phyloP scores from a whole-genome alignment of 495 filamentous ascomycete species.

The Xylaria acuta region DNA sequence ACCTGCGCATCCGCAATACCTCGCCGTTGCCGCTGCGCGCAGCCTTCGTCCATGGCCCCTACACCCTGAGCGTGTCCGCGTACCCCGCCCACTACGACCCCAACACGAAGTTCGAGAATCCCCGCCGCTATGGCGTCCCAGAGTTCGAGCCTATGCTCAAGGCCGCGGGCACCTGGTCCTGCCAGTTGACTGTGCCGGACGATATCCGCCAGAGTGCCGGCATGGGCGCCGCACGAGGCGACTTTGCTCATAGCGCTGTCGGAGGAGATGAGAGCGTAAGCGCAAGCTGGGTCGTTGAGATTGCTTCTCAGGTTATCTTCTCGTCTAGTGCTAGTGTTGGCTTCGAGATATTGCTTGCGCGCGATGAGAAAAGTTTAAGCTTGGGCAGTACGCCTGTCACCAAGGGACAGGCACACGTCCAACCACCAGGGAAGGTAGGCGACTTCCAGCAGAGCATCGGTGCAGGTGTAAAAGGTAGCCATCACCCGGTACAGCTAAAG shows the following conservation, averaged over 20 bases:
- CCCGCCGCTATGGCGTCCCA: constrained; percentile 68
- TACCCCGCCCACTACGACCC: constrained; percentile 82
- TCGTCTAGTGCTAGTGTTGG: constrained; percentile 85
- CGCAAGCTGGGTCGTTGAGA: constrained; percentile 89
- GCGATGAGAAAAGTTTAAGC: constrained; percentile 82
- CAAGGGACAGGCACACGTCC: constrained; percentile 48
- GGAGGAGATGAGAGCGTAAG: constrained; percentile 51
- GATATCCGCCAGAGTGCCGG: constrained; percentile 64
- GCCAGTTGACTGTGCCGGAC: constrained; percentile 76
- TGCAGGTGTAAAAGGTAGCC: constrained; percentile 54
- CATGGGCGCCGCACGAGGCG: constrained; percentile 40
- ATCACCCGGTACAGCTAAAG: constrained; percentile 61
- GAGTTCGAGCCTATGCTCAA: constrained; percentile 97
- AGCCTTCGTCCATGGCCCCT: constrained; percentile 94
- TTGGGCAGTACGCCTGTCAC: constrained; percentile 62
- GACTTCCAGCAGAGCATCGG: constrained; percentile 67
- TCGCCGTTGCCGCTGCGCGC: constrained; percentile 88
- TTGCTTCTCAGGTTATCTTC: constrained; percentile 90
- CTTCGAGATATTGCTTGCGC: constrained; percentile 84
- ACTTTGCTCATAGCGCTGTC: constrained; percentile 43
- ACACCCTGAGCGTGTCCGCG: constrained; percentile 84
- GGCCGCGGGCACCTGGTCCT: constrained; percentile 84
- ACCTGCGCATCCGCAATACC: constrained; percentile 90
- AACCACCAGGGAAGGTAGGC: constrained; percentile 69
- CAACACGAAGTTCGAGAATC: constrained; percentile 70